A percentile compares a stretch with the other conserved stretches of the same genome.
Evolutionary conservation across 345 rosid species (phyloP).

Genomic region (Ailanthus altissimus): DNA sequence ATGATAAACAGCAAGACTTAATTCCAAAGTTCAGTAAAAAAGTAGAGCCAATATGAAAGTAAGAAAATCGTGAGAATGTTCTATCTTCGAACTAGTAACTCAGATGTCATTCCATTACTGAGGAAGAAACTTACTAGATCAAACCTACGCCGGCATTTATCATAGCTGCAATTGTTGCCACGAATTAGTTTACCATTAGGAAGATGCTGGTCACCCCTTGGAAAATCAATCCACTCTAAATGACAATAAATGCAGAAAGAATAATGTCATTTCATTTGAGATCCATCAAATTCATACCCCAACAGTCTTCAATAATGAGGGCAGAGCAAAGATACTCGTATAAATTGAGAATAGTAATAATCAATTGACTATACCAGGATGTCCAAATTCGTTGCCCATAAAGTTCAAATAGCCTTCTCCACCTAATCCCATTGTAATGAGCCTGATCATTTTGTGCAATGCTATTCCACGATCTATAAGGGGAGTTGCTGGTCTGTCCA

Average conservation of each 20-base stretch:
- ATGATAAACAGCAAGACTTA: neutral
- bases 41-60: neutral
- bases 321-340: conserved; percentile 3
- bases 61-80: neutral
- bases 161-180: conserved; percentile 80
- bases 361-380: conserved; percentile 64
- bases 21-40: neutral
- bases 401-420: conserved; percentile 98
- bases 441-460: conserved; percentile 95
- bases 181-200: conserved; percentile 60
- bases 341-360: conserved; percentile 6
- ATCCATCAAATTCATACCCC: neutral
- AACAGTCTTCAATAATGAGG: conserved; percentile 2
- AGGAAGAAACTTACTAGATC: conserved; percentile 67
- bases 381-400: conserved; percentile 99
- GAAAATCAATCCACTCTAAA: conserved; percentile 98
- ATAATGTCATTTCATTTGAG: neutral
- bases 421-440: conserved; percentile 90
- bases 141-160: conserved; percentile 92
- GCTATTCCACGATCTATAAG: conserved; percentile 93
- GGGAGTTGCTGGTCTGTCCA: conserved; percentile 78
- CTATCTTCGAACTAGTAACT: neutral
- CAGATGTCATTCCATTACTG: neutral
- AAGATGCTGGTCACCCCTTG: conserved; percentile 83
- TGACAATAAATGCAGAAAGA: conserved; percentile 20